These are phyloP conservation scores for Terfezia claveryi DNA, from an alignment of 495 filamentous ascomycete species.

Conservation along the genomic window DNA sequence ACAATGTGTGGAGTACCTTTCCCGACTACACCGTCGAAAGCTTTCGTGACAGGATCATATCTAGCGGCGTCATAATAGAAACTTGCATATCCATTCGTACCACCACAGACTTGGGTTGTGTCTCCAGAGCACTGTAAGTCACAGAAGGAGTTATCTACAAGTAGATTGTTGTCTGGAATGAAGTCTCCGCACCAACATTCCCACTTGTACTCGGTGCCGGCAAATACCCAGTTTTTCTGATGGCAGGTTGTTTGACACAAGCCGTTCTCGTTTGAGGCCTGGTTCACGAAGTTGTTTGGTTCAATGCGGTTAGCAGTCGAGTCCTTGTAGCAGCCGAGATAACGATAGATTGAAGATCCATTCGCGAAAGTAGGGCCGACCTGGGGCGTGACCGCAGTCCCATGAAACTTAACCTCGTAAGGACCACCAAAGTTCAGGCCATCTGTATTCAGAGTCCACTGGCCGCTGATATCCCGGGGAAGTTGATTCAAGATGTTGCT, in stretches of 20 bases:
- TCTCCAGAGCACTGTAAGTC: conserved; percentile 20
- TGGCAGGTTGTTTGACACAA: conserved; percentile 4
- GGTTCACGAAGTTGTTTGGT: not conserved
- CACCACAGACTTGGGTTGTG: conserved; percentile 2
- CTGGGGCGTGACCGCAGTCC: no score
- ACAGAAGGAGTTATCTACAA: conserved; percentile 13
- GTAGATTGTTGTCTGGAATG: conserved; percentile 16
- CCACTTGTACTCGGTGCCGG: conserved; percentile 10
- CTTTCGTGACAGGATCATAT: conserved; percentile 3
- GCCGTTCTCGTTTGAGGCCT: not conserved
- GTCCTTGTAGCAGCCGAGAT: conserved; percentile 22
- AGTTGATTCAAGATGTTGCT: no score
- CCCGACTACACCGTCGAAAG: conserved; percentile 6
- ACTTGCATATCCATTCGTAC: conserved; percentile 5
- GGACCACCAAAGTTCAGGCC: no score
- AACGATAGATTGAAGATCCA: conserved; percentile 9
- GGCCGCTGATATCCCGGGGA: no score
- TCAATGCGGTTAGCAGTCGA: conserved; percentile 14
- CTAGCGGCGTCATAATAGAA: conserved; percentile 8
- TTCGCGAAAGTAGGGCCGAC: conserved; percentile 2
- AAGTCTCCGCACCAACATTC: conserved; percentile 23
- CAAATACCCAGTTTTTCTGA: conserved; percentile 13
- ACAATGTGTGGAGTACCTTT: conserved; percentile 2
- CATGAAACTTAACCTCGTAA: no score
- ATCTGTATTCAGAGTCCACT: no score